Evolutionary conservation across 2,329 filamentous ascomycete species (phyloP), one percentile per base, ranked within the genome.

Genomic region (Rhytidhysteron rufulum): DNA sequence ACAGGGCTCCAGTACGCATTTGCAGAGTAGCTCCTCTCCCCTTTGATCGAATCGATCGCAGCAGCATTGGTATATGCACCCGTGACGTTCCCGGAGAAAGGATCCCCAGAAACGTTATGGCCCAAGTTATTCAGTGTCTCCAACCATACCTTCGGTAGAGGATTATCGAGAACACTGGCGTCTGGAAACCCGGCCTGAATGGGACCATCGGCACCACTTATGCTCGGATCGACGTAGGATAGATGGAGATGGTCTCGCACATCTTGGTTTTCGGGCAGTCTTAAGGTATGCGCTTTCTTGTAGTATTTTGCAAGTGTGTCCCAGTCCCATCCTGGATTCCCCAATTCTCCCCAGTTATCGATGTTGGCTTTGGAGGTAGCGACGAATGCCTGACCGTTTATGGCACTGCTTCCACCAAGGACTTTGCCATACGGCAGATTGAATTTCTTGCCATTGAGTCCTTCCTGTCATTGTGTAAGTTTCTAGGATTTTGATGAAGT

Each of bases 301-400:
- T 62, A 62, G 43, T 67, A 69, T 1, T 58, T 60, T 3, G 50
- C 40, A 5, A 68, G 35, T 1, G 53, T 46, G 11, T 63, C 49
- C 50, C 60, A 68, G 15, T 49, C 54, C 67, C 65, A 69, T 6
- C 60, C 61, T 9, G 52, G 42, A 37, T 68, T 69, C 4, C 66
- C 66, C 13, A 67, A 44, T 41, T 60, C 49, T n/a, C 41, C 60
- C 68, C 68, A 71, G 3, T 66, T 63, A 45, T 71, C 57, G 9
- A 61, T 37, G 24, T 59, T 56, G 33, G 58, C 51, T 20, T 46
- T 37, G 1, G 57, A 60, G 4, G 53, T 54, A 54, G 55, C 55
- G 20, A 45, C 50, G 29, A 50, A 61, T 53, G 59, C 59, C 25
- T 51, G 53, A 44, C 49, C 55, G 37, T 67, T 69, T 41, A 69